phyloP scores from a whole-genome alignment of 2,329 filamentous ascomycete species.

The Colletotrichum lupini region DNA sequence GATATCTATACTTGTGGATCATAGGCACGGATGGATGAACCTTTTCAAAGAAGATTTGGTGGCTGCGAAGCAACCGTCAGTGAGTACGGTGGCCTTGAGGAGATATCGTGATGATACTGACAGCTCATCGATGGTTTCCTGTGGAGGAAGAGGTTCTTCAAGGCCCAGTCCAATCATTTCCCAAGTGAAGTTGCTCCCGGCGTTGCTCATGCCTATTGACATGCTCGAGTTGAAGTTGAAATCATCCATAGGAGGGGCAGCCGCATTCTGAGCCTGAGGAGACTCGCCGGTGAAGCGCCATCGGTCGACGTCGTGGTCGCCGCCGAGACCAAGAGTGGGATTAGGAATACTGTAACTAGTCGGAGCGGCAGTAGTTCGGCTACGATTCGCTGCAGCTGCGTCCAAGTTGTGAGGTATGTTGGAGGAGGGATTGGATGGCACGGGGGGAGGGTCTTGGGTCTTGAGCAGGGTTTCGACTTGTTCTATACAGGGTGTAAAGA shows the following conservation, averaged over 20 bases:
- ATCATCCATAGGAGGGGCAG: slow-evolving; percentile 57
- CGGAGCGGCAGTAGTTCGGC: slow-evolving; percentile 45
- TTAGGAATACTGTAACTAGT: slow-evolving; percentile 56
- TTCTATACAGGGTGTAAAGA: slow-evolving; percentile 60
- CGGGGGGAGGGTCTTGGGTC: slow-evolving; percentile 71
- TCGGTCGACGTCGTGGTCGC: slow-evolving; percentile 61
- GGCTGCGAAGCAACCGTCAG: slow-evolving; percentile 56
- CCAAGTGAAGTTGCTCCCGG: slow-evolving; percentile 76
- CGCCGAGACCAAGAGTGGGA: slow-evolving; percentile 58
- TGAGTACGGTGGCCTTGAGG: slow-evolving; percentile 19
- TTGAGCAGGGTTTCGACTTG: slow-evolving; percentile 94
- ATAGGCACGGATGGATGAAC: slow-evolving; percentile 87
- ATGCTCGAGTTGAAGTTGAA: slow-evolving; percentile 66
- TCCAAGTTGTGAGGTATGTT: slow-evolving; percentile 46
- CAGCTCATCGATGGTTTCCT: slow-evolving; percentile 83
- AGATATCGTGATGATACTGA: slow-evolving; percentile 51
- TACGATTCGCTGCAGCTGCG: slow-evolving; percentile 41
- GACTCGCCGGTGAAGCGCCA: slow-evolving; percentile 68
- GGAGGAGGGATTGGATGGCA: slow-evolving; percentile 46
- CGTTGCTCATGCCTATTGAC: slow-evolving; percentile 60
- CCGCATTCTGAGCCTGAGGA: slow-evolving; percentile 50
- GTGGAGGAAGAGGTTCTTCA: slow-evolving; percentile 68
- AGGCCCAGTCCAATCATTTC: slow-evolving; percentile 75
- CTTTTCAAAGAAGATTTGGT: slow-evolving; percentile 91
- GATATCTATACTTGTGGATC: slow-evolving; percentile 88